Base-by-base conservation (phyloP, 768 basidiomycete species). In the Punctularia strigosozonata region DNA sequence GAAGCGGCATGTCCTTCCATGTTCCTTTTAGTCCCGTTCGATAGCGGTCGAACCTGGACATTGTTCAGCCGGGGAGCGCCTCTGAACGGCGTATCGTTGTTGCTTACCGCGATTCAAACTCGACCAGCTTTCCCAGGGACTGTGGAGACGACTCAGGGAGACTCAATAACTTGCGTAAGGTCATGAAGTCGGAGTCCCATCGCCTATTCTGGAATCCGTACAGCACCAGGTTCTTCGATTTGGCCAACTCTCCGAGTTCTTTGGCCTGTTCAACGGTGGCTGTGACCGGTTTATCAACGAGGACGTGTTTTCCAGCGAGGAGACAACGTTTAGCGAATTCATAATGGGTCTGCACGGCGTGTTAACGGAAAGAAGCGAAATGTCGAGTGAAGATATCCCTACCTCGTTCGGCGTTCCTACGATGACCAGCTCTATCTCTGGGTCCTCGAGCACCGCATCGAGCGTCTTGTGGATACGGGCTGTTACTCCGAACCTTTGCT, bases 271-370 rank as follows among this genome's bases (percentile, higher is more conserved):
- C 55, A 1, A 59, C 60, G 2, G 73, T 77, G 3, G 81, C 65
- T 3, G 80, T 75, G 14, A 85, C 68, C 4, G 85, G 85, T 52
- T 88, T 88, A 51, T 87, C 85, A 25, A 87, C 77, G 28, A 87
- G 73, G 14, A 83, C 80, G 51, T 86, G 78, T 53, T 86, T 85
- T 6, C 80, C 81, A 1, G 80, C 76, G 41, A 73, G 60, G 33
- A 85, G 57, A 6, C 68, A 70, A 6, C 68, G 70, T 55, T 83
- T 85, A 12, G 77, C 73, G 43, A 79, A 71, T 4, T 57, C 48
- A 48, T 76, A 83, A 55, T 87, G 85, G 1, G 84, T 87, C 31
- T n/a, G n/a, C n/a, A n/a, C n/a, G n/a, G n/a, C n/a, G n/a, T n/a
- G n/a, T n/a, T n/a, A n/a, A n/a, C n/a, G n/a, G n/a, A n/a, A n/a